phyloP scores from a whole-genome alignment of 805 yeast genomes.

The Cyberlindnera japonica region DNA sequence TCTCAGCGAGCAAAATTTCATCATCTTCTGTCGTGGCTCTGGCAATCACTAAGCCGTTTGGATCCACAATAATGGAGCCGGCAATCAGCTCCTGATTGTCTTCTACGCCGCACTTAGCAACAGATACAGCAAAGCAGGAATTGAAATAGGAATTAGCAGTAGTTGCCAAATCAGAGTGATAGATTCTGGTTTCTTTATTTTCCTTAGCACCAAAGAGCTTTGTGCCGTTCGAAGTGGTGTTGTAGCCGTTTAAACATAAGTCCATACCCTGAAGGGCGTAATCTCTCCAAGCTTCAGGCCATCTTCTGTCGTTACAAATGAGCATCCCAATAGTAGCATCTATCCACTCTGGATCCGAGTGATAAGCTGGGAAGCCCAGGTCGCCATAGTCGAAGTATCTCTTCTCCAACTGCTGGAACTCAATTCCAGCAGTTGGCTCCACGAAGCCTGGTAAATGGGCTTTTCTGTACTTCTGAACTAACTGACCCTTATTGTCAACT shows the following conservation, averaged over 20 bases:
- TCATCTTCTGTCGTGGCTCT: slow-evolving; percentile 35
- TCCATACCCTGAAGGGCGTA: slow-evolving; percentile 40
- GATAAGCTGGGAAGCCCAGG: slow-evolving; percentile 34
- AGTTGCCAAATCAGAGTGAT: slow-evolving; percentile 33
- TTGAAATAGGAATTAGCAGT: slow-evolving; percentile 35
- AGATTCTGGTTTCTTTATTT: slow-evolving; percentile 30
- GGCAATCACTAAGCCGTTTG: slow-evolving; percentile 33
- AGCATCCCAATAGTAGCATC: slow-evolving; percentile 37
- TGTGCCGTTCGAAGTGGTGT: slow-evolving; percentile 35
- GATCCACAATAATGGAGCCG: slow-evolving; percentile 36
- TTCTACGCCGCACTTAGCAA: slow-evolving; percentile 36
- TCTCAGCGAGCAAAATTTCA: slow-evolving; percentile 31
- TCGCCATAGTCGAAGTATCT: slow-evolving; percentile 38
- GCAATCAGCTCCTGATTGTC: slow-evolving; percentile 35
- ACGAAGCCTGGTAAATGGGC: slow-evolving; percentile 36
- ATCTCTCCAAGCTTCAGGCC: slow-evolving; percentile 41
- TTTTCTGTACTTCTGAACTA: slow-evolving; percentile 34
- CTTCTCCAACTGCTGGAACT: slow-evolving; percentile 37
- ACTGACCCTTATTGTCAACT: slow-evolving; percentile 31
- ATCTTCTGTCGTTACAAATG: slow-evolving; percentile 39
- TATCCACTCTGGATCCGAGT: slow-evolving; percentile 33
- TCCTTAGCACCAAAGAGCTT: slow-evolving; percentile 32
- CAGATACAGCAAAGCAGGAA: slow-evolving; percentile 33
- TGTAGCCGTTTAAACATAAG: slow-evolving; percentile 35
- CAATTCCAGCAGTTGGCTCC: slow-evolving; percentile 33